phyloP scores from a whole-genome alignment of 148 eudicot species.

The Diospyros kaki region DNA sequence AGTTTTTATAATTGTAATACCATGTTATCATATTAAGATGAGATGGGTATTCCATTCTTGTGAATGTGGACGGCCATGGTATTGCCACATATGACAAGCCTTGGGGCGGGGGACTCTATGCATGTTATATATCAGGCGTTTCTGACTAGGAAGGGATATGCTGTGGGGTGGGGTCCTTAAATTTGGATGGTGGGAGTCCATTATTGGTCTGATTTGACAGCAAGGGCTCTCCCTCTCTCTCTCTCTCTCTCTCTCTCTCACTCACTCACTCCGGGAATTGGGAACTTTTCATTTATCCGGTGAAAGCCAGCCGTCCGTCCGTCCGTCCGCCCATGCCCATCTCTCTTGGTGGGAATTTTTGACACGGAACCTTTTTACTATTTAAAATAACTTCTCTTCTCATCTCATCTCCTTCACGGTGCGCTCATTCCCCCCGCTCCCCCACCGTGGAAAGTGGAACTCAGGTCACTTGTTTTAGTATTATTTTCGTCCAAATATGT shows the following conservation, averaged over 20 bases:
- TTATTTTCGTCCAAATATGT: no score
- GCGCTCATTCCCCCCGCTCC: not conserved
- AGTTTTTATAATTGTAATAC: no score
- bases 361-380: not conserved
- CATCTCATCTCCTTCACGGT: no score
- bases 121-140: no score
- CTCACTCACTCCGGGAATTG: not conserved
- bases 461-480: not conserved
- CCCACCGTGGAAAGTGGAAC: not conserved
- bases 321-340: no score
- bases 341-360: not conserved
- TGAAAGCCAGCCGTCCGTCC: no score
- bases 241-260: not conserved
- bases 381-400: not conserved
- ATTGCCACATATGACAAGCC: no score
- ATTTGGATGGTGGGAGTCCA: not conserved
- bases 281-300: no score
- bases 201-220: not conserved
- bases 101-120: no score
- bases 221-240: not conserved
- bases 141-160: not conserved
- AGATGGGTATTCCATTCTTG: not conserved
- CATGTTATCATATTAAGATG: no score
- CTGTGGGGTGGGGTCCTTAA: not conserved
- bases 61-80: conserved; percentile 3